Evolutionary conservation across 192 early-diverging fungal species (phyloP), one percentile per base, ranked within the genome.

Genomic region (Paraglomus occultum): DNA sequence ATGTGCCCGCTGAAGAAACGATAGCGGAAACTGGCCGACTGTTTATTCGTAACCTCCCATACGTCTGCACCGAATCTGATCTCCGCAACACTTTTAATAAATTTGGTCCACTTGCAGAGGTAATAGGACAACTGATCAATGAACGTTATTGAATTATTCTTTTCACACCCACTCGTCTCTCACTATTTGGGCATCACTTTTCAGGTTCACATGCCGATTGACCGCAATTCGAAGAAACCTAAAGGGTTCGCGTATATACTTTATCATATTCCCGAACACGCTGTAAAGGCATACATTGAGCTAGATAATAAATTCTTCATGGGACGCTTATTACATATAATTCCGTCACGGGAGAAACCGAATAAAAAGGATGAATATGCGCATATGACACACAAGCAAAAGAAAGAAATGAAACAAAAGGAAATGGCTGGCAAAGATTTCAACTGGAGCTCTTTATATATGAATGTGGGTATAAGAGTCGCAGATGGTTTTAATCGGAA

Each of bases 371-470:
- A 80, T 84, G 43, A 80, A 80, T 23, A 87, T 95, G 61, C 31
- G 31, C 31, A 31, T 31, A 31, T 31, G 31, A 31, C 31, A 31
- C 31, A 31, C 31, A 96, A 97, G 79, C 83, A 87, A 64, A 84
- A 97, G 77, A 87, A 88, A 70, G 94, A 96, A 44, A 75, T 82
- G 53, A 88, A 94, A 75, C 81, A 83, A 67, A 95, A 92, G 78
- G 86, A 85, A 10, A 73, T 85, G 44, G 90, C 92, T 18, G 83
- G 81, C 20, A 92, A 85, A 73, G 93, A 93, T 67, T 95, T 94
- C 58, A 96, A 93, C 79, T 99, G 97, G 97, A 97, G 96, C 82
- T 87, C 86, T 46, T 79, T 99, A 63, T 99, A 95, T 68, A 94
- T 98, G 92, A 95, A 90, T 69, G 93, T 91, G 81, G 64, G 86